Conservation (phyloP, 495 filamentous ascomycete genomes). For the Neurospora sp. region DNA sequence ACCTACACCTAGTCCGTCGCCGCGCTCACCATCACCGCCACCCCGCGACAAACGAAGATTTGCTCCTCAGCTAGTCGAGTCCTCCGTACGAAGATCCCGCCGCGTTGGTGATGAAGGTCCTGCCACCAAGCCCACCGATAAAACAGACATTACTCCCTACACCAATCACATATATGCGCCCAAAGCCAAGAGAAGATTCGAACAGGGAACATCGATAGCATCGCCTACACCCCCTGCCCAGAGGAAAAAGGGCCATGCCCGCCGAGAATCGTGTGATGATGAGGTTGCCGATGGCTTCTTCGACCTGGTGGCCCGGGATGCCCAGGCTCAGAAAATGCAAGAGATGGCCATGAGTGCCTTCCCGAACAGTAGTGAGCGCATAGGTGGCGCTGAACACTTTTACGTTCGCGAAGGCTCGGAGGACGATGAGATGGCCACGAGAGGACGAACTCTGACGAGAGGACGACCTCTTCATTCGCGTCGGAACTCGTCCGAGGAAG, state of each 20-base stretch:
- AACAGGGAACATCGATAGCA: conserved; percentile 17
- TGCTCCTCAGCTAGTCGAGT: conserved; percentile 58
- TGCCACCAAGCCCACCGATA: conserved; percentile 41
- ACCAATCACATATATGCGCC: conserved; percentile 47
- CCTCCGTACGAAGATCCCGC: conserved; percentile 45
- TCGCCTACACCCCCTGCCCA: neutral
- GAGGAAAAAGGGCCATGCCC: conserved; percentile 19
- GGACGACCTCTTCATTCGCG: conserved; percentile 25
- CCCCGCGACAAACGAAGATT: conserved; percentile 38
- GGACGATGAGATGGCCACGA: conserved; percentile 23
- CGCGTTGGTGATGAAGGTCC: conserved; percentile 41
- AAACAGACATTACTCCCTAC: conserved; percentile 48
- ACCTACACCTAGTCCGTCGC: conserved; percentile 42
- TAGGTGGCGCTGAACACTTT: conserved; percentile 44
- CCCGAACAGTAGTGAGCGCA: conserved; percentile 35
- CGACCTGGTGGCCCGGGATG: conserved; percentile 62
- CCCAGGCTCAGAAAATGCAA: conserved; percentile 52
- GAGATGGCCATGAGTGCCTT: conserved; percentile 40
- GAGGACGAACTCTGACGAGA: conserved; percentile 23
- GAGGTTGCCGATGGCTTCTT: conserved; percentile 65
- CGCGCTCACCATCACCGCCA: conserved; percentile 27
- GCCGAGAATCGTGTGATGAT: conserved; percentile 56
- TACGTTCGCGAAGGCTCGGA: conserved; percentile 44
- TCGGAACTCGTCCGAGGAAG: conserved; percentile 35
- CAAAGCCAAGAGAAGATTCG: conserved; percentile 25